Percentiles rank a stretch among this genome's conserved stretches.
These are phyloP conservation scores for Stagonosporopsis chrysanthemi DNA, from an alignment of 2,329 filamentous ascomycete species.

Conservation along the genomic window DNA sequence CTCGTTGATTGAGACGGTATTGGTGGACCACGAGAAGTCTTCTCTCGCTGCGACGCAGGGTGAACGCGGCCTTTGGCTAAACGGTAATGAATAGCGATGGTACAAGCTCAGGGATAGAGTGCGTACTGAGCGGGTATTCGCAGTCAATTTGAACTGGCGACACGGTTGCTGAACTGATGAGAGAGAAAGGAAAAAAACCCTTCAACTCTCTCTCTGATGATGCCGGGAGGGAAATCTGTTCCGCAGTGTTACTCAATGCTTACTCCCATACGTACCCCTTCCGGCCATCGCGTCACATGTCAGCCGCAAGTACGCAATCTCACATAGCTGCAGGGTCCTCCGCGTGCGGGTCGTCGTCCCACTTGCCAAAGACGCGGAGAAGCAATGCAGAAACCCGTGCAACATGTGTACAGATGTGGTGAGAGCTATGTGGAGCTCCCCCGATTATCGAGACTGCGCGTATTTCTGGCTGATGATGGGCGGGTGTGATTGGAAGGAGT, in stretches of 20 bases:
- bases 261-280: neutral
- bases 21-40: too few relatives aligned
- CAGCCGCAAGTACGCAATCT: constrained; percentile 19
- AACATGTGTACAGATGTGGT: neutral
- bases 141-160: constrained; percentile 33
- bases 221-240: neutral
- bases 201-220: too few relatives aligned
- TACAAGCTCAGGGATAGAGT: constrained; percentile 17
- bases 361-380: neutral
- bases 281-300: constrained; percentile 6
- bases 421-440: neutral
- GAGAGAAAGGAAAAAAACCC: too few relatives aligned
- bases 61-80: too few relatives aligned
- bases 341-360: neutral
- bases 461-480: constrained; percentile 25
- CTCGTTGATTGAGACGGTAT: too few relatives aligned
- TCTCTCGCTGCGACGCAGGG: too few relatives aligned
- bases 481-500: constrained; percentile 35
- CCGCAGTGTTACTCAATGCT: neutral
- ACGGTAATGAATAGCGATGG: too few relatives aligned
- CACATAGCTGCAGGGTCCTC: constrained; percentile 25
- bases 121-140: constrained; percentile 15
- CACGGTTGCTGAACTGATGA: constrained; percentile 3
- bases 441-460: neutral
- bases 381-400: neutral